Percentiles rank a stretch among this genome's conserved stretches.
Conservation (phyloP, 1,139 yeast species). For the Debaryomycetaceae sp. region DNA sequence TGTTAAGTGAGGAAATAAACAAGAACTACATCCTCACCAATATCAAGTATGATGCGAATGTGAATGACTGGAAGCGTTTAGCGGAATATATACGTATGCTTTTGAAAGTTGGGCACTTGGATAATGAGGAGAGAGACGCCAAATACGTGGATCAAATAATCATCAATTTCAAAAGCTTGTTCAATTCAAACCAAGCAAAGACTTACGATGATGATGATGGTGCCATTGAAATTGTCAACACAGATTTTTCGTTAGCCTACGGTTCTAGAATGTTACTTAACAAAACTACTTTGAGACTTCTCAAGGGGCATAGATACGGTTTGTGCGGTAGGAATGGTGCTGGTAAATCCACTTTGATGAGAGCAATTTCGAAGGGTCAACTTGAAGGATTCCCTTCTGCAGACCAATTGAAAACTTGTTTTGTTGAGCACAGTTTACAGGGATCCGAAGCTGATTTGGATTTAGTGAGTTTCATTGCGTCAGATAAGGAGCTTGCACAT, state of each 20-base stretch:
- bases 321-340: constrained; percentile 99
- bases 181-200: constrained; percentile 58
- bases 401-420: constrained; percentile 84
- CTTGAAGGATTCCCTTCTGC: constrained; percentile 96
- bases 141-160: constrained; percentile 47
- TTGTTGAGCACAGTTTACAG: constrained; percentile 95
- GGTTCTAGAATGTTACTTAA: constrained; percentile 96
- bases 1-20: constrained; percentile 31
- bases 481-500: constrained; percentile 73
- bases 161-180: constrained; percentile 57
- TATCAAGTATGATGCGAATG: constrained; percentile 73
- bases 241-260: constrained; percentile 93
- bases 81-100: constrained; percentile 52
- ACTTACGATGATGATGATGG: constrained; percentile 62
- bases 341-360: constrained; percentile 96
- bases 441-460: constrained; percentile 93
- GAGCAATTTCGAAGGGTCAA: constrained; percentile 96
- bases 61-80: constrained; percentile 84
- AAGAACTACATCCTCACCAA: constrained; percentile 52
- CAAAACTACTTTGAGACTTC: constrained; percentile 80
- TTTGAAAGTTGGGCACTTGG: constrained; percentile 23
- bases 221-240: constrained; percentile 78
- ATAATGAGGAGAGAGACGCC: constrained; percentile 34
- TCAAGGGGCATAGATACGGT: constrained; percentile 97
- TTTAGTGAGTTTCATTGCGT: constrained; percentile 82